Evolutionary conservation across 2,329 filamentous ascomycete genomes (phyloP).

Genomic region (Colletotrichum trifolii): DNA sequence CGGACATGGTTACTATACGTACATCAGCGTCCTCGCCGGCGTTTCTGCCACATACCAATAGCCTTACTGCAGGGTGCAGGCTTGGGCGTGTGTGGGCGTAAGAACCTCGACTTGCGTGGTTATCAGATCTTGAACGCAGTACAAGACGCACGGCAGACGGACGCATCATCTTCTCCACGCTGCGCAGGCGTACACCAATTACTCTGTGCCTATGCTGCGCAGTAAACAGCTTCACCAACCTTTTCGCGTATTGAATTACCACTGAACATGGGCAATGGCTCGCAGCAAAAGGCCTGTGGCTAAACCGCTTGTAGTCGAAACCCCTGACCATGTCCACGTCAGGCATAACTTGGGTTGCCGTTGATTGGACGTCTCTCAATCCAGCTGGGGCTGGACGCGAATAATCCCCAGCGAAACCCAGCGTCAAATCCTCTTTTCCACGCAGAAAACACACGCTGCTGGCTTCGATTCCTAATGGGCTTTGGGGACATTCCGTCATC

Average conservation of each 20-base stretch:
- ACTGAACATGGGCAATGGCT: neutral
- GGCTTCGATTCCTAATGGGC: neutral
- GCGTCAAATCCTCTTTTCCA: constrained; percentile 13
- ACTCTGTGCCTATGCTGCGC: too few species aligned
- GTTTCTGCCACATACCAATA: too few species aligned
- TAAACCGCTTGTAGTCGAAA: constrained; percentile 17
- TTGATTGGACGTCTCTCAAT: constrained; percentile 13
- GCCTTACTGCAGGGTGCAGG: too few species aligned
- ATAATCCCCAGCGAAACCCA: constrained; percentile 6
- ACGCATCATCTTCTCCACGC: too few species aligned
- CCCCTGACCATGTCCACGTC: constrained; percentile 19
- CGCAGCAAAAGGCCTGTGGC: constrained; percentile 12
- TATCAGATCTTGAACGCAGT: too few species aligned
- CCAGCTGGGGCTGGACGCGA: constrained; percentile 29
- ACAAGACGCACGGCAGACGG: constrained; percentile 6
- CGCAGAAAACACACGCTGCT: constrained; percentile 5
- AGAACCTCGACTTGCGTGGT: neutral
- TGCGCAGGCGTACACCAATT: too few species aligned
- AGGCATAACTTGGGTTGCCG: constrained; percentile 17
- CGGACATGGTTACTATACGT: neutral
- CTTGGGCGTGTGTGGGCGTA: neutral
- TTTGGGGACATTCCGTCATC: neutral
- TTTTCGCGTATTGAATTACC: neutral
- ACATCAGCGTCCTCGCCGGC: neutral
- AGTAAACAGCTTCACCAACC: too few species aligned